These are phyloP conservation scores for Dactylellina drechsleri DNA, from an alignment of 2,329 filamentous ascomycete genomes.

Conservation along the genomic window DNA sequence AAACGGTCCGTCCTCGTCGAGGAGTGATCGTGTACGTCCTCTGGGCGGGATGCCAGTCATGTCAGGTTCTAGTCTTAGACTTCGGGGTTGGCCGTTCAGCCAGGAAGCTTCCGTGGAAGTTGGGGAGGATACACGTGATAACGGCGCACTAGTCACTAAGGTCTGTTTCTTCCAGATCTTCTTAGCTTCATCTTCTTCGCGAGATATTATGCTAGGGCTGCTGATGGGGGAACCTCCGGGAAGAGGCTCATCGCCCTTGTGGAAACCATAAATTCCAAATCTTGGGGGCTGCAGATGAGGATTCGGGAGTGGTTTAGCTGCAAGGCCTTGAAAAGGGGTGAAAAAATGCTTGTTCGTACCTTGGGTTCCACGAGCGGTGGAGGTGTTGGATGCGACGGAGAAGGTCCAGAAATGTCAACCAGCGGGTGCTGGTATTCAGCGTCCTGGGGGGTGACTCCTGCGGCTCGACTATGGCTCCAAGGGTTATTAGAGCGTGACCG, in stretches of 20 bases:
- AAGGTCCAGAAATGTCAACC: conserved; percentile 50
- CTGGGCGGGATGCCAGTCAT: conserved; percentile 22
- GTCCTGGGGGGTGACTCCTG: conserved; percentile 17
- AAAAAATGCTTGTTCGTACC: conserved; percentile 52
- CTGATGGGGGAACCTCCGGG: conserved; percentile 48
- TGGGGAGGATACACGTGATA: conserved; percentile 47
- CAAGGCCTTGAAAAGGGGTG: conserved; percentile 40
- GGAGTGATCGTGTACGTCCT: conserved; percentile 24
- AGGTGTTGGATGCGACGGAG: conserved; percentile 37
- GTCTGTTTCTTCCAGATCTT: conserved; percentile 53
- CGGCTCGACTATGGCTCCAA: conserved; percentile 44
- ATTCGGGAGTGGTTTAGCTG: conserved; percentile 52
- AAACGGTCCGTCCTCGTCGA: conserved; percentile 44
- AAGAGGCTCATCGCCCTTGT: conserved; percentile 27
- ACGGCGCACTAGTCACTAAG: conserved; percentile 42
- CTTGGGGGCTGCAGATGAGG: conserved; percentile 50
- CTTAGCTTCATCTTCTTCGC: conserved; percentile 47
- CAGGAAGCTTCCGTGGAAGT: conserved; percentile 44
- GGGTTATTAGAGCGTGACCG: conserved; percentile 51
- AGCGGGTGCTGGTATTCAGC: conserved; percentile 39
- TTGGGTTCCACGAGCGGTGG: conserved; percentile 47
- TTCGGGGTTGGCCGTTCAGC: conserved; percentile 24
- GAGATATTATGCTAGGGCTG: conserved; percentile 47
- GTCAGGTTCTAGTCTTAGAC: conserved; percentile 44
- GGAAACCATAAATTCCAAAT: conserved; percentile 52